phyloP scores from a whole-genome alignment of 1,139 yeast genomes.

The Yamadazyma jaroonii region DNA sequence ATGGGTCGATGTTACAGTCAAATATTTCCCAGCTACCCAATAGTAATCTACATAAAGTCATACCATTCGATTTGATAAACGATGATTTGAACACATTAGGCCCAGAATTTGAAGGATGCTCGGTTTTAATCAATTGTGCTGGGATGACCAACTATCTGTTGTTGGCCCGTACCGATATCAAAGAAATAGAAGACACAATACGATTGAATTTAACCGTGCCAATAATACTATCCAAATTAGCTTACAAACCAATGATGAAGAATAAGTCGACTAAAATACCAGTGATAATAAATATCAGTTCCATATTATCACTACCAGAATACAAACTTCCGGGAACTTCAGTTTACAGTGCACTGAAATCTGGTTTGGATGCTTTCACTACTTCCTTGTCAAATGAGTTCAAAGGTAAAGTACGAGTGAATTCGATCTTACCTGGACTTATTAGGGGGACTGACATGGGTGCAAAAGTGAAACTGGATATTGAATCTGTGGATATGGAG shows the following conservation, averaged over 20 bases:
- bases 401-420: constrained; percentile 51
- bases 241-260: constrained; percentile 48
- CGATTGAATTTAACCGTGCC: constrained; percentile 66
- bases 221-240: constrained; percentile 51
- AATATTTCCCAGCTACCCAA: constrained; percentile 34
- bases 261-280: constrained; percentile 18
- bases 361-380: constrained; percentile 72
- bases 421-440: constrained; percentile 71
- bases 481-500: constrained; percentile 18
- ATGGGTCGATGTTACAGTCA: constrained; percentile 31
- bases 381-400: constrained; percentile 62
- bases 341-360: constrained; percentile 78
- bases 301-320: constrained; percentile 55
- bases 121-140: constrained; percentile 72
- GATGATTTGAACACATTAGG: constrained; percentile 5
- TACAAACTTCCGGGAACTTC: constrained; percentile 57
- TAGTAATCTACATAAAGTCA: constrained; percentile 38
- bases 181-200: constrained; percentile 48
- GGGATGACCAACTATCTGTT: constrained; percentile 70
- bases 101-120: constrained; percentile 15
- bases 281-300: constrained; percentile 62
- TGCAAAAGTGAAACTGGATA: constrained; percentile 22
- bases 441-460: constrained; percentile 76
- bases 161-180: constrained; percentile 41
- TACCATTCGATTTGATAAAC: constrained; percentile 48